Percentiles rank a stretch among this genome's conserved stretches.
Conservation (phyloP, 805 yeast genomes). For the Millerozyma acaciae region DNA sequence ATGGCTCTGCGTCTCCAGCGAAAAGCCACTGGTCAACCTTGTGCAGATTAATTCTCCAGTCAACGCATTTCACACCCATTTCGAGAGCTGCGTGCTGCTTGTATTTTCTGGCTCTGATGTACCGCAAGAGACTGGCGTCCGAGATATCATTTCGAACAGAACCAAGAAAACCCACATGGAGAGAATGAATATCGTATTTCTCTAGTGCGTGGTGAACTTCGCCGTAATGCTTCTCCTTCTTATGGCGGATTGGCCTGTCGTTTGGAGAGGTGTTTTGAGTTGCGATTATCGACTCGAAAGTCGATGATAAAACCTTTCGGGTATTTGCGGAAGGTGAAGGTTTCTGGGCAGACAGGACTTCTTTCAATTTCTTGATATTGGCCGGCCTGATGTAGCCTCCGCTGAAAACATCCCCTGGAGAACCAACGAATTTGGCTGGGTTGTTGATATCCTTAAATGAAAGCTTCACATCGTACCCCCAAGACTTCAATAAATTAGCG, state of each 20-base stretch:
- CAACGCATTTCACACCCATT: constrained; percentile 69
- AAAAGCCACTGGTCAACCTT: constrained; percentile 54
- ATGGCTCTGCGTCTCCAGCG: constrained; percentile 62
- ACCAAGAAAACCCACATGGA: constrained; percentile 45
- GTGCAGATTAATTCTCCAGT: constrained; percentile 65
- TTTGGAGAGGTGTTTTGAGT: constrained; percentile 2
- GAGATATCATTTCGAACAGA: constrained; percentile 65
- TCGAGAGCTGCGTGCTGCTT: constrained; percentile 60
- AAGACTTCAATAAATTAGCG: constrained; percentile 57
- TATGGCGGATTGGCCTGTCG: constrained; percentile 1
- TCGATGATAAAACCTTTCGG: constrained; percentile 5
- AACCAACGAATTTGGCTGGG: constrained; percentile 19
- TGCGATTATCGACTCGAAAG: too few species aligned
- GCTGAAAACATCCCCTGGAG: too few species aligned
- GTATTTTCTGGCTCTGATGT: constrained; percentile 85
- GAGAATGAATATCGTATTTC: constrained; percentile 64
- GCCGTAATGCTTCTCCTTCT: constrained; percentile 76
- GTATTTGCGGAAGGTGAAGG: constrained; percentile 4
- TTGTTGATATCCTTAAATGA: constrained; percentile 16
- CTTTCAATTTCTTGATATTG: constrained; percentile 1
- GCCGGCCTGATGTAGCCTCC: too few species aligned
- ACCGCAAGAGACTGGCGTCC: constrained; percentile 73
- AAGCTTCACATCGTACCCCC: constrained; percentile 42
- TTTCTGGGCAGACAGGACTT: neutral
- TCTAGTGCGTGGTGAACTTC: constrained; percentile 71